A percentile compares a stretch with the other conserved stretches of the same genome.
phyloP scores from a whole-genome alignment of 163 green algal genomes.

The Scenedesmus sp. region DNA sequence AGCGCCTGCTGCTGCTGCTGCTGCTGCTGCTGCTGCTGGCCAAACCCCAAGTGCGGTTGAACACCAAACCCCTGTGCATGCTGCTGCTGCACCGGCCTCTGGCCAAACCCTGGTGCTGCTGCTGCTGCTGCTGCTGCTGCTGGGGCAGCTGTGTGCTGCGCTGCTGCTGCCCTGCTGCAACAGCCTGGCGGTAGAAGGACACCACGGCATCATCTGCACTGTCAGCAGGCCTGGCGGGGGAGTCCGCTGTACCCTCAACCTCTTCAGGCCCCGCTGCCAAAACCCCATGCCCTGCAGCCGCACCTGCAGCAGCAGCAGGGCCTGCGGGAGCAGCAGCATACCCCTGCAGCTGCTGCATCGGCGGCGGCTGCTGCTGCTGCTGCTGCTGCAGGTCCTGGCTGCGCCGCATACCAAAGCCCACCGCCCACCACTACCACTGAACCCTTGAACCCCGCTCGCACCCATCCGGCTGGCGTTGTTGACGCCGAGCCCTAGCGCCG shows the following conservation, averaged over 20 bases:
- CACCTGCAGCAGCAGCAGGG: neutral
- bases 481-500: neutral
- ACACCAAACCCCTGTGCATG: neutral
- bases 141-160: neutral
- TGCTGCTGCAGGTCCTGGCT: no score
- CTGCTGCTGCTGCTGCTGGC: conserved; percentile 33
- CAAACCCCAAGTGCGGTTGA: conserved; percentile 1
- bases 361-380: conserved; percentile 21
- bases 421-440: neutral
- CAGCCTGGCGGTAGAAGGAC: neutral
- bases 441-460: no score
- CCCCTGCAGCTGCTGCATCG: neutral
- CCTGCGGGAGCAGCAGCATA: neutral
- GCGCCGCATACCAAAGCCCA: neutral
- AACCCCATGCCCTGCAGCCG: neutral
- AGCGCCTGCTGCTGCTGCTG: no score
- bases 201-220: neutral
- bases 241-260: neutral
- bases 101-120: neutral
- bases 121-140: no score
- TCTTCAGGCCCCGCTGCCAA: neutral
- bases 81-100: conserved; percentile 18
- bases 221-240: neutral
- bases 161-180: conserved; percentile 1
- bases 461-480: neutral